Conservation (phyloP, 148 eudicot species). For the Arbutus unedo region DNA sequence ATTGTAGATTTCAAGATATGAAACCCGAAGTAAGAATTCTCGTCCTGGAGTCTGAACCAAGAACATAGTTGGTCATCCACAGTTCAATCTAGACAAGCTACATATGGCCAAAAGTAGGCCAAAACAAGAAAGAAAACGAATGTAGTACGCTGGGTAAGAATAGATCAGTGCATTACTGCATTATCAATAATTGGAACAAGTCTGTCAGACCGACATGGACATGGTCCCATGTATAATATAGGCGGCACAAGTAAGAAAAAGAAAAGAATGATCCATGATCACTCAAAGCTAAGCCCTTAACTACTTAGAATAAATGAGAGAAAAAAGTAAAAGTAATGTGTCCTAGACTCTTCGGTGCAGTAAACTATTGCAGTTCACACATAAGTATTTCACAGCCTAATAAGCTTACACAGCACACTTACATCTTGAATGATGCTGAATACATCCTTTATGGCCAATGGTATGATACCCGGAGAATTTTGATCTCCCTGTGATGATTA, state of each 20-base stretch:
- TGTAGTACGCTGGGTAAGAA: constrained; percentile 11
- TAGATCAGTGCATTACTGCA: not conserved
- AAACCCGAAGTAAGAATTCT: constrained; percentile 92
- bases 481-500: constrained; percentile 76
- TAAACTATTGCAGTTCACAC: not conserved
- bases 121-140: not conserved
- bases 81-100: constrained; percentile 9
- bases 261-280: not conserved
- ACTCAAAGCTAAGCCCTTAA: not conserved
- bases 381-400: not conserved
- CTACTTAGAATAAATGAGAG: not conserved
- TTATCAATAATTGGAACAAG: not conserved
- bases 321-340: not conserved
- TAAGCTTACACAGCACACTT: constrained; percentile 33
- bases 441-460: constrained; percentile 97
- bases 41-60: constrained; percentile 85
- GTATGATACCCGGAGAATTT: constrained; percentile 79
- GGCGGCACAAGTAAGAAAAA: not conserved
- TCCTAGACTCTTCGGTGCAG: not conserved
- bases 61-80: constrained; percentile 14
- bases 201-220: not conserved
- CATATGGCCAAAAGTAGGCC: not conserved
- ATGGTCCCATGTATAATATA: not conserved
- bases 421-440: constrained; percentile 99
- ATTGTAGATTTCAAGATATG: constrained; percentile 94